Evolutionary conservation across 2,329 filamentous ascomycete genomes (phyloP).

Genomic region (Pyricularia grisea): DNA sequence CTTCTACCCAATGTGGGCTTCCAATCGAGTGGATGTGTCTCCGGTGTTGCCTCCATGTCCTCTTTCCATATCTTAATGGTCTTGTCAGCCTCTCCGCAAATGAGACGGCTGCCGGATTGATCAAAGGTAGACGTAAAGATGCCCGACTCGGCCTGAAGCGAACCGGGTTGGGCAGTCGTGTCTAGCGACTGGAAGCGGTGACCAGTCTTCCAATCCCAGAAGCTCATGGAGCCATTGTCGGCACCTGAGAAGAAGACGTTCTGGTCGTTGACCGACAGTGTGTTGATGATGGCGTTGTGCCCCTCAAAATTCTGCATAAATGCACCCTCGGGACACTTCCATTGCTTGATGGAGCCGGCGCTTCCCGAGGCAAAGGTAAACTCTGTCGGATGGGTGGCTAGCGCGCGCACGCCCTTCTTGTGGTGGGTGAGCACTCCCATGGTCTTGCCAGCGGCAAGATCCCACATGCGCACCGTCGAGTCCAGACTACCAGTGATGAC

Average conservation of each 20-base stretch:
- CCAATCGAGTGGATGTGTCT: constrained; percentile 90
- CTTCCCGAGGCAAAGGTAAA: constrained; percentile 95
- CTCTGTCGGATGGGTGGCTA: constrained; percentile 79
- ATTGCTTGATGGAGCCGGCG: constrained; percentile 94
- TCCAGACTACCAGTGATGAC: constrained; percentile 92
- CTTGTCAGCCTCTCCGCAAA: constrained; percentile 94
- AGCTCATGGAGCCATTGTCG: constrained; percentile 92
- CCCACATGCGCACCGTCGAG: constrained; percentile 85
- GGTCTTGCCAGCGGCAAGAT: constrained; percentile 89
- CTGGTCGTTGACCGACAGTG: constrained; percentile 84
- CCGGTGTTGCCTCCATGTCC: constrained; percentile 81
- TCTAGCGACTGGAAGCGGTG: constrained; percentile 85
- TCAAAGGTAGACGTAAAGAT: constrained; percentile 95
- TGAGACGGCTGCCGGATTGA: constrained; percentile 75
- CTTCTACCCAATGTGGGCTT: constrained; percentile 69
- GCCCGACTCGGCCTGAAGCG: constrained; percentile 85
- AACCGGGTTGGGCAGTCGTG: constrained; percentile 87
- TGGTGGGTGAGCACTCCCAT: constrained; percentile 96
- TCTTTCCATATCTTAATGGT: constrained; percentile 98
- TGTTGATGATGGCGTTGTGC: constrained; percentile 95
- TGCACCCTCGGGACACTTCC: constrained; percentile 95
- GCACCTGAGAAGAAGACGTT: constrained; percentile 92
- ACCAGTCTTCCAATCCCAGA: constrained; percentile 99
- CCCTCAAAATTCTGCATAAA: constrained; percentile 99
- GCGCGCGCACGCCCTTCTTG: constrained; percentile 88